Percentiles rank a stretch among this genome's conserved stretches.
Conservation (phyloP, 2,329 filamentous ascomycete genomes). For the Talaromyces sp. region DNA sequence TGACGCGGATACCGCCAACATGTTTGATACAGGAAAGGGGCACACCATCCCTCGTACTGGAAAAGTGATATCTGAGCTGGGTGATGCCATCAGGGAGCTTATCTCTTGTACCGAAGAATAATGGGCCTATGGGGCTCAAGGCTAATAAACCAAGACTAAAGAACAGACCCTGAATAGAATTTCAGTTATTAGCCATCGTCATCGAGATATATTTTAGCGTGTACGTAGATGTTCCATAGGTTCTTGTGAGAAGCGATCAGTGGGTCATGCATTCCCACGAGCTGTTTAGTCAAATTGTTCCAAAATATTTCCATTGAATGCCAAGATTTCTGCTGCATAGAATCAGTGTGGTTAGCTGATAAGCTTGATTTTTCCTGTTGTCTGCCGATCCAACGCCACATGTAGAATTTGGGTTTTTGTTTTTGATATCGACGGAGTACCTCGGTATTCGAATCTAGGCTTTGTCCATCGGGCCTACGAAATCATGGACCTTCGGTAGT, state of each 20-base stretch:
- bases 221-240: neutral
- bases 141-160: neutral
- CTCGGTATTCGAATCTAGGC: neutral
- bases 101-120: conserved; percentile 8
- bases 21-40: conserved; percentile 67
- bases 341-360: neutral
- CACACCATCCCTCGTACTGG: conserved; percentile 57
- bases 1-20: conserved; percentile 56
- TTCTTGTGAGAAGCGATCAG: neutral
- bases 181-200: neutral
- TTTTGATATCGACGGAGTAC: neutral
- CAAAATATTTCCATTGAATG: neutral
- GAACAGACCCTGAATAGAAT: neutral
- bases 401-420: neutral
- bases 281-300: neutral
- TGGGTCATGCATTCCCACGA: neutral
- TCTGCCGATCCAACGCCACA: neutral
- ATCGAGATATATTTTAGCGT: neutral
- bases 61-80: conserved; percentile 16
- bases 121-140: neutral
- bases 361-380: neutral
- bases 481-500: neutral
- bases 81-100: conserved; percentile 15
- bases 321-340: neutral
- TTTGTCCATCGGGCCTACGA: too few species aligned